These are phyloP conservation scores for Rhynchosporium secalis DNA, from an alignment of 2,329 filamentous ascomycete genomes.

Conservation along the genomic window DNA sequence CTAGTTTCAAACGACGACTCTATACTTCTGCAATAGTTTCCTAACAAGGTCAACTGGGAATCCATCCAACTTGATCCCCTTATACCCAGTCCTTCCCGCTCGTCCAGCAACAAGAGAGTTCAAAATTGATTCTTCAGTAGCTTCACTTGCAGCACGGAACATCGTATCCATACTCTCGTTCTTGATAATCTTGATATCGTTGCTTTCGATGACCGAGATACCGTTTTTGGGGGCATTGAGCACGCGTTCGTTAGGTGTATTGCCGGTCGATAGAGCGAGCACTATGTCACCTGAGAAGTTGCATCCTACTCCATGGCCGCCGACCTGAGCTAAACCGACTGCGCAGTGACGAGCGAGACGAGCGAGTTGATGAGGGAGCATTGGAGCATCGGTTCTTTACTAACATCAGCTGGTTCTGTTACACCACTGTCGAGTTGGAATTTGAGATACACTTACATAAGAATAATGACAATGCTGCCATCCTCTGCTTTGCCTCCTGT, in stretches of 20 bases:
- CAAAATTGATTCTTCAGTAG: constrained; percentile 65
- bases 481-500: constrained; percentile 54
- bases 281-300: constrained; percentile 68
- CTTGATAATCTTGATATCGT: constrained; percentile 52
- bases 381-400: constrained; percentile 54
- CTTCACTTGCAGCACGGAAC: constrained; percentile 62
- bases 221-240: constrained; percentile 34
- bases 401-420: no score
- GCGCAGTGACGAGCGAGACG: constrained; percentile 61
- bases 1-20: constrained; percentile 26
- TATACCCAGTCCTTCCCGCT: constrained; percentile 56
- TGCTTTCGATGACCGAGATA: constrained; percentile 41
- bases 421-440: no score
- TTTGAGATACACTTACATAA: constrained; percentile 43
- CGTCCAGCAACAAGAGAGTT: constrained; percentile 61
- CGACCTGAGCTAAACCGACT: constrained; percentile 58
- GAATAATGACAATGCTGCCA: constrained; percentile 60
- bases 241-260: constrained; percentile 36
- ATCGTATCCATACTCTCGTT: constrained; percentile 61
- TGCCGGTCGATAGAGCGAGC: constrained; percentile 65
- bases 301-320: constrained; percentile 53
- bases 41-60: constrained; percentile 46
- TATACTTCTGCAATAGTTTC: constrained; percentile 28
- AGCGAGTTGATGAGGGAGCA: constrained; percentile 57
- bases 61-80: constrained; percentile 51